Base-by-base conservation (phyloP, 768 basidiomycete genomes). In the Daedaleopsis sinensis region DNA sequence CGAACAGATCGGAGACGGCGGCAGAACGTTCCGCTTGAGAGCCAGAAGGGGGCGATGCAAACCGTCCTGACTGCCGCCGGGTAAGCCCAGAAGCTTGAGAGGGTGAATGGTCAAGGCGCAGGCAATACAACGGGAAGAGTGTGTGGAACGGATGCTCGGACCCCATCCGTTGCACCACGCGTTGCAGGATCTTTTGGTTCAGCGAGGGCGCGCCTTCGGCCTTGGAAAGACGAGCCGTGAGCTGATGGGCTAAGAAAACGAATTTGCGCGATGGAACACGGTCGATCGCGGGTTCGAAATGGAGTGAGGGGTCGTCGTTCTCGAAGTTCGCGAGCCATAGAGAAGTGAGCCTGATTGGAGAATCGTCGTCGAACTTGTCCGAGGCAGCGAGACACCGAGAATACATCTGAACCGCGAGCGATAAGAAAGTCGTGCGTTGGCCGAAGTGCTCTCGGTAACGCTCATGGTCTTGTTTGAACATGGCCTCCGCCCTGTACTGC, bases 71-170 rank as follows among this genome's bases (percentile, higher is more conserved):
- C 51, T 79, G 75, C 57, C 87, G 78, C 61, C 81, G 76, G 23
- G 61, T n/a, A 6, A 61, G 42, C 47, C 61, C 39, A 27, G 61
- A 59, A 11, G 65, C 21, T 27, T 61, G 67, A 19, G 58, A 56
- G 1, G 59, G 49, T 66, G 75, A 11, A 23, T n/a, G 66, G 8
- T 75, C 74, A 18, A 79, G 78, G 57, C 76, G 80, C 62, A 96
- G 76, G 57, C 91, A 92, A 72, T 88, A 92, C 2, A 98, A 84
- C 66, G 95, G 94, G 74, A 96, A 96, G 8, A 97, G 76, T 65
- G 85, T 90, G 71, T 99, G 97, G 76, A 93, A 98, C 0, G 96
- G 95, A 70, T 99, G 97, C 55, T 98, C 93, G 58, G 74, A 74
- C 68, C 91, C 92, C 82, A 99, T 91, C 23, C 86, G 82, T 5